Percentiles rank a stretch among this genome's conserved stretches.
These are phyloP conservation scores for Aspergillus affinis DNA, from an alignment of 495 filamentous ascomycete species.

Conservation along the genomic window DNA sequence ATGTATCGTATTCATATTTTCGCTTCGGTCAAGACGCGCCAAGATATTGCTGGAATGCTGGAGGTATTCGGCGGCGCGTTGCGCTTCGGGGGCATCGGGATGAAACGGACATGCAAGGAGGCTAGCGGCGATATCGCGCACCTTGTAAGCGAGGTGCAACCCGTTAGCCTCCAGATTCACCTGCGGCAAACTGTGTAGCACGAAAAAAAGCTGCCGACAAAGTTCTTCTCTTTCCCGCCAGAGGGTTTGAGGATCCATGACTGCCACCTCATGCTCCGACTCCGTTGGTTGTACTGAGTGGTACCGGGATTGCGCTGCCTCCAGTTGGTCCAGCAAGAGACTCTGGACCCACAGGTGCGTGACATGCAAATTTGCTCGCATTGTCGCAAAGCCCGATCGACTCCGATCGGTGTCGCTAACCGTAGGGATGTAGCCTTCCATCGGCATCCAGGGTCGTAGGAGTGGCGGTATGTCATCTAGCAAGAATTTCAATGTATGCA, in stretches of 20 bases:
- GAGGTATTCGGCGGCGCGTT: conserved; percentile 20
- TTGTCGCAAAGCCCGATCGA: conserved; percentile 18
- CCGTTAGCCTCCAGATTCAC: conserved; percentile 23
- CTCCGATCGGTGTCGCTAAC: not conserved
- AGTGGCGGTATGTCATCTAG: conserved; percentile 13
- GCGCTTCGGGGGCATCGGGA: conserved; percentile 18
- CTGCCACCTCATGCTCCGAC: not conserved
- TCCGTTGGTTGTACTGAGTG: not conserved
- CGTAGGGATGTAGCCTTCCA: not conserved
- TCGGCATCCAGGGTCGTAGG: conserved; percentile 8
- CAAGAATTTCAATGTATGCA: conserved; percentile 12
- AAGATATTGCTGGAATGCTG: conserved; percentile 20
- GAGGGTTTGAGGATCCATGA: conserved; percentile 7
- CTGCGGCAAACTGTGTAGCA: conserved; percentile 16
- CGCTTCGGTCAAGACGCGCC: conserved; percentile 24
- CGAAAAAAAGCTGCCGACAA: conserved; percentile 20
- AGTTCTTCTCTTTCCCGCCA: conserved; percentile 17
- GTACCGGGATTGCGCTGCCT: conserved; percentile 13
- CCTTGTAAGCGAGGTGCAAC: conserved; percentile 23
- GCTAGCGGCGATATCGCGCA: conserved; percentile 24
- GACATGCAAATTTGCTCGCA: conserved; percentile 25
- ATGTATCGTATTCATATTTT: conserved; percentile 22
- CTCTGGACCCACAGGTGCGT: conserved; percentile 30
- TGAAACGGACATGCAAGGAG: conserved; percentile 24
- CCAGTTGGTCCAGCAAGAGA: conserved; percentile 23